A percentile compares a stretch with the other conserved stretches of the same genome.
Conservation (phyloP, 768 basidiomycete species). For the Gloeopeniophorella convolvens region DNA sequence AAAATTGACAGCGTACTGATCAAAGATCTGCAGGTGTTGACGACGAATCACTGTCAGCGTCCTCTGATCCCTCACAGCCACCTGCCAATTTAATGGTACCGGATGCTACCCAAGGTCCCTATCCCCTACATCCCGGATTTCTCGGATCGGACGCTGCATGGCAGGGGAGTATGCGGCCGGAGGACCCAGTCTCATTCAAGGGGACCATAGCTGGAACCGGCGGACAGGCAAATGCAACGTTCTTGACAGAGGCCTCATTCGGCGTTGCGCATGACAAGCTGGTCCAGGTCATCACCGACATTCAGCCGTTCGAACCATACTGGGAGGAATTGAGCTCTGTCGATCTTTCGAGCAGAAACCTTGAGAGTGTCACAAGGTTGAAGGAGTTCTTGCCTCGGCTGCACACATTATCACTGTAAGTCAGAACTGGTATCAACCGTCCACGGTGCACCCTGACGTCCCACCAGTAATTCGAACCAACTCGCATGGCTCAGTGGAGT, state of each 20-base stretch:
- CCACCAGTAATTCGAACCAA: conserved; percentile 60
- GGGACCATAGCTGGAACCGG: conserved; percentile 2
- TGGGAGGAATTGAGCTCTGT: conserved; percentile 81
- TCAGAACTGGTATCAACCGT: conserved; percentile 20
- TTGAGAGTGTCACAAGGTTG: conserved; percentile 76
- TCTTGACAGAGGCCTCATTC: conserved; percentile 95
- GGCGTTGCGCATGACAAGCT: conserved; percentile 88
- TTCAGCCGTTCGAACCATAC: conserved; percentile 89
- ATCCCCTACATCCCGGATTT: conserved; percentile 25
- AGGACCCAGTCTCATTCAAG: conserved; percentile 26
- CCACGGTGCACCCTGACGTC: background rate
- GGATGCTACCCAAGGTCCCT: too few relatives aligned
- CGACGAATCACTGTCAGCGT: conserved; percentile 51
- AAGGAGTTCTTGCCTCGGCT: conserved; percentile 89
- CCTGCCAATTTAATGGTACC: too few relatives aligned
- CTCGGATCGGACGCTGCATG: background rate
- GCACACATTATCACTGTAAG: conserved; percentile 71
- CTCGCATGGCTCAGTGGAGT: conserved; percentile 78
- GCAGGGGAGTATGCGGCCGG: conserved; percentile 20
- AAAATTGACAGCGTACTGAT: too few relatives aligned
- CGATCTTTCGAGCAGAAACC: conserved; percentile 63
- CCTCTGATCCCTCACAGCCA: conserved; percentile 37
- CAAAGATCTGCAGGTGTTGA: conserved; percentile 27
- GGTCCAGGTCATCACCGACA: conserved; percentile 88
- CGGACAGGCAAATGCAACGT: conserved; percentile 45